phyloP scores from a whole-genome alignment of 2,329 filamentous ascomycete genomes.

The Epichloe festucae region DNA sequence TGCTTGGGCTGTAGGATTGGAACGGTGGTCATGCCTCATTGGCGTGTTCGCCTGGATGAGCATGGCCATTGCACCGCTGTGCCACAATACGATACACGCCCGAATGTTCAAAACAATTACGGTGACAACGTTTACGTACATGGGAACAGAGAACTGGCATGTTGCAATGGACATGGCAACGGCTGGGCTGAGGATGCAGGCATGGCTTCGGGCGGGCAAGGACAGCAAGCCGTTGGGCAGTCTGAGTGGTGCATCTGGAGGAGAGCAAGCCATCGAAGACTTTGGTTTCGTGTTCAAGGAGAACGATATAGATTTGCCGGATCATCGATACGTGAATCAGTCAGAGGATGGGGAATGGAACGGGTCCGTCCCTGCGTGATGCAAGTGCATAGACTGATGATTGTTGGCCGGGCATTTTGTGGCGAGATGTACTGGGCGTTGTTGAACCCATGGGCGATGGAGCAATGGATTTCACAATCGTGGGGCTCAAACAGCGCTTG shows the following conservation, averaged over 20 bases:
- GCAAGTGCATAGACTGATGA: neutral
- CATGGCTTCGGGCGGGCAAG: conserved; percentile 25
- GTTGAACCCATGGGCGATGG: too few relatives aligned
- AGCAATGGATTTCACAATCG: too few relatives aligned
- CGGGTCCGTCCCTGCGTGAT: neutral
- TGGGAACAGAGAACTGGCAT: conserved; percentile 37
- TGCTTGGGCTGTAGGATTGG: conserved; percentile 32
- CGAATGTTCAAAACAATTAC: conserved; percentile 34
- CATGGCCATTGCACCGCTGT: conserved; percentile 27
- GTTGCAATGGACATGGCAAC: conserved; percentile 25
- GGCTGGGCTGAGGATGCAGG: conserved; percentile 25
- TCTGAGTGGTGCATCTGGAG: conserved; percentile 11
- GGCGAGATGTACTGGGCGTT: too few relatives aligned
- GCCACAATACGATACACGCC: conserved; percentile 25
- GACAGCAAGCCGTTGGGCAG: neutral
- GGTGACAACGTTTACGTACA: conserved; percentile 29
- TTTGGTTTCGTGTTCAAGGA: conserved; percentile 16
- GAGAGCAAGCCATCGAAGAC: conserved; percentile 13
- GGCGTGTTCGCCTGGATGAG: conserved; percentile 38
- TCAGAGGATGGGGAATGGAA: conserved; percentile 1
- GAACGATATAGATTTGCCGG: conserved; percentile 10
- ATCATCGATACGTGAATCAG: conserved; percentile 4
- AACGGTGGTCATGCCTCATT: conserved; percentile 31
- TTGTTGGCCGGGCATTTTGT: too few relatives aligned
- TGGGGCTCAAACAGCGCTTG: too few relatives aligned